Percentiles rank a stretch among this genome's conserved stretches.
Evolutionary conservation across 2,329 filamentous ascomycete genomes (phyloP).

Genomic region (Cercospora sp.): DNA sequence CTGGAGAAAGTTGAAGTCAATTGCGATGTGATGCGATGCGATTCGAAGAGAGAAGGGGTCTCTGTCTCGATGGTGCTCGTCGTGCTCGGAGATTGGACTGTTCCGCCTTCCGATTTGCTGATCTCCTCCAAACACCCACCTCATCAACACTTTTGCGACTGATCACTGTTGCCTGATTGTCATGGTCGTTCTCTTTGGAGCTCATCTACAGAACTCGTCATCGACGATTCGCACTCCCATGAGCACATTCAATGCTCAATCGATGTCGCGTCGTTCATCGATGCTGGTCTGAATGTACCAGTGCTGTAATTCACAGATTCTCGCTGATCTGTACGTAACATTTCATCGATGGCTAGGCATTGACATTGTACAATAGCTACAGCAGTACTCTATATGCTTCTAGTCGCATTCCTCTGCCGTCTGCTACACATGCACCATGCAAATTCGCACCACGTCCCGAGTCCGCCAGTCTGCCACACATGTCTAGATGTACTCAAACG

Average conservation of each 20-base stretch:
- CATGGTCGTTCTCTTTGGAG: no score
- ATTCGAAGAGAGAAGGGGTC: not conserved
- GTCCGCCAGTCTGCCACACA: no score
- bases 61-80: not conserved
- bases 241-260: not conserved
- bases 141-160: not conserved
- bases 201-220: no score
- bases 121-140: not conserved
- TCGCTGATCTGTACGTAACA: no score
- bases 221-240: no score
- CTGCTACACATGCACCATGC: no score
- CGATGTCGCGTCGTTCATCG: not conserved
- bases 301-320: not conserved
- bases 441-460: no score
- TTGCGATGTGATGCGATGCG: not conserved
- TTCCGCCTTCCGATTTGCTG: not conserved
- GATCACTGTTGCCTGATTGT: not conserved
- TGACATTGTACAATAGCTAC: not conserved
- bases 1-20: not conserved
- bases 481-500: not conserved
- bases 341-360: not conserved
- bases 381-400: not conserved
- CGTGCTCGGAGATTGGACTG: not conserved
- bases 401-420: not conserved
- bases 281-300: not conserved